A percentile compares a stretch with the other conserved stretches of the same genome.
These are phyloP conservation scores for Clausena lansium DNA, from an alignment of 345 rosid genomes.

Conservation along the genomic window DNA sequence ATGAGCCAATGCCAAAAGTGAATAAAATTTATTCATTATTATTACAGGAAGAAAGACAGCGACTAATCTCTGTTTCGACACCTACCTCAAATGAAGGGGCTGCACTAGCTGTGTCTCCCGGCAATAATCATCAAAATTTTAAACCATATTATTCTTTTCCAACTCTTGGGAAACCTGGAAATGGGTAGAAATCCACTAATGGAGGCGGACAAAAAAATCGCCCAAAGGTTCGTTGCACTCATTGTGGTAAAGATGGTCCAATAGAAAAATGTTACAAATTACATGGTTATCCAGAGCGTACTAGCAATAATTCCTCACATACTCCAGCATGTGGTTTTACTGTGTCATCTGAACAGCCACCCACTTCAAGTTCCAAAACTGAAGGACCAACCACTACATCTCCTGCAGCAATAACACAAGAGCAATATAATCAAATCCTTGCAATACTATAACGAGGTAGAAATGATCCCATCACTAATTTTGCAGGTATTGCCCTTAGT, in stretches of 20 bases:
- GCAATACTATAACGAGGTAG: not conserved
- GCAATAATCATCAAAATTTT: too few species aligned
- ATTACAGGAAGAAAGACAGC: not conserved
- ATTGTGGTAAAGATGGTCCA: not conserved
- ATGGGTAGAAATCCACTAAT: not conserved
- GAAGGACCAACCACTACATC: not conserved
- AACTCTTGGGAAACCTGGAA: not conserved
- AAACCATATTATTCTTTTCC: too few species aligned
- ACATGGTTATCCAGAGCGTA: not conserved
- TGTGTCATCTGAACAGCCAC: not conserved
- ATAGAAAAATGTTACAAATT: not conserved
- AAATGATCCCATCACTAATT: not conserved
- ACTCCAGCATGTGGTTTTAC: not conserved
- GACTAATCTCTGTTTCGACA: not conserved
- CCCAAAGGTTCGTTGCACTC: not conserved
- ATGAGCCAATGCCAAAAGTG: not conserved
- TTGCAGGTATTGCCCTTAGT: not conserved
- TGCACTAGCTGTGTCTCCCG: not conserved
- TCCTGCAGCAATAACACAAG: not conserved
- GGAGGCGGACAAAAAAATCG: not conserved
- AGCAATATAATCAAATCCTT: not conserved
- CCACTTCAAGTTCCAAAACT: not conserved
- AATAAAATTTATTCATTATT: not conserved
- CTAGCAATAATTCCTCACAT: not conserved
- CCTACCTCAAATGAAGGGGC: not conserved